Conservation (phyloP, 805 yeast species). For the Jamesozyma piceae region DNA sequence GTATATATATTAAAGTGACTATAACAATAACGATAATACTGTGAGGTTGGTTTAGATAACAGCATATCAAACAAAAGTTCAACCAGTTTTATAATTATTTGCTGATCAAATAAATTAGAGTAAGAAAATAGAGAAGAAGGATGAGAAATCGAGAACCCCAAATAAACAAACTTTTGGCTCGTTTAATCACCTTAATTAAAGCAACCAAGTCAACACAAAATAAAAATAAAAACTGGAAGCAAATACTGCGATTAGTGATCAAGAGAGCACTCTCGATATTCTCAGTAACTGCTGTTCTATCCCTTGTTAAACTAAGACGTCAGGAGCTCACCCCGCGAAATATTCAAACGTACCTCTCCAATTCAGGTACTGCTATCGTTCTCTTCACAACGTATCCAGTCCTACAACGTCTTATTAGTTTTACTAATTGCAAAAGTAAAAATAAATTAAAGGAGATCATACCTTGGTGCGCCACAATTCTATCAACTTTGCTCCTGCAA, state of each 20-base stretch:
- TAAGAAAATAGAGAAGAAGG: too few species aligned
- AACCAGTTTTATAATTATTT: too few species aligned
- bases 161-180: not conserved
- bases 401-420: not conserved
- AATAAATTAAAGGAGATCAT: not conserved
- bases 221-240: not conserved
- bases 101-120: too few species aligned
- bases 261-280: not conserved
- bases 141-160: not conserved
- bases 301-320: not conserved
- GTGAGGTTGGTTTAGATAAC: too few species aligned
- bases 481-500: not conserved
- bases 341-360: not conserved
- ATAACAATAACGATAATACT: too few species aligned
- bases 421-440: not conserved
- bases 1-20: too few species aligned
- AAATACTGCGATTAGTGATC: not conserved
- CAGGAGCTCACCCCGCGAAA: not conserved
- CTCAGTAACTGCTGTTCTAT: not conserved
- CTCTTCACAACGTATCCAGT: not conserved
- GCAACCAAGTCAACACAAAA: not conserved
- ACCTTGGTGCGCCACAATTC: not conserved
- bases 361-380: not conserved
- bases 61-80: too few species aligned
- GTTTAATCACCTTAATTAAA: not conserved